Evolutionary conservation across 2,329 filamentous ascomycete genomes (phyloP).

Genomic region (Phialophora expanda): DNA sequence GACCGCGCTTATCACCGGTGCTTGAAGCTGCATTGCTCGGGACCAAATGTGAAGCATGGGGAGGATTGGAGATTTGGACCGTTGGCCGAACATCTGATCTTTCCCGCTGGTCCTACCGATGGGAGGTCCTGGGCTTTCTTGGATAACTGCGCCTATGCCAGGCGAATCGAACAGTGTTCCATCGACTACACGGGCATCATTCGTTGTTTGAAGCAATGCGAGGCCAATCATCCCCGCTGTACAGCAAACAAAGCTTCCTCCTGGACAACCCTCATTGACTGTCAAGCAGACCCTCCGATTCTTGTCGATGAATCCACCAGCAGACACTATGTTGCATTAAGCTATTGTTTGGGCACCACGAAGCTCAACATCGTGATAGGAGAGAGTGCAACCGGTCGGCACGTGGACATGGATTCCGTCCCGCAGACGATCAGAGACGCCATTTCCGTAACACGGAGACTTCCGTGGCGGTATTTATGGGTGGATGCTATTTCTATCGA

Average conservation of each 20-base stretch:
- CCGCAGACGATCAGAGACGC: constrained; percentile 9
- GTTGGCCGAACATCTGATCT: constrained; percentile 12
- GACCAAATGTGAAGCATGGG: neutral
- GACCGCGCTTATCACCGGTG: constrained; percentile 5
- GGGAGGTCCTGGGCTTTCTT: constrained; percentile 3
- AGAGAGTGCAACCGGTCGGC: neutral
- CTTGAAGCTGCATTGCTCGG: constrained; percentile 9
- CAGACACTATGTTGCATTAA: constrained; percentile 1
- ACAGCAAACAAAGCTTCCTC: neutral
- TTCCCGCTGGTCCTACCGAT: neutral
- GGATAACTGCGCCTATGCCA: neutral
- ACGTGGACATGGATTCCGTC: neutral
- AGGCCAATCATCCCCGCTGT: neutral
- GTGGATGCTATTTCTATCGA: constrained; percentile 8
- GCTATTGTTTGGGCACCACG: constrained; percentile 5
- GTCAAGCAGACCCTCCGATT: neutral
- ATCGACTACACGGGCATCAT: constrained; percentile 6
- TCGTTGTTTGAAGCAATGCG: constrained; percentile 3
- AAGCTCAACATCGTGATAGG: neutral
- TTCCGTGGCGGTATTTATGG: constrained; percentile 4
- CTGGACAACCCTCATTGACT: neutral
- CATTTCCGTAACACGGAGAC: neutral
- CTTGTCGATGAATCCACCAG: constrained; percentile 3
- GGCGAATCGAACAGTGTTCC: neutral
- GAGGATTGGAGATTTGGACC: constrained; percentile 8